A percentile compares a stretch with the other conserved stretches of the same genome.
Conservation (phyloP, 2,329 filamentous ascomycete genomes). For the Aspergillus novoparasiticus region DNA sequence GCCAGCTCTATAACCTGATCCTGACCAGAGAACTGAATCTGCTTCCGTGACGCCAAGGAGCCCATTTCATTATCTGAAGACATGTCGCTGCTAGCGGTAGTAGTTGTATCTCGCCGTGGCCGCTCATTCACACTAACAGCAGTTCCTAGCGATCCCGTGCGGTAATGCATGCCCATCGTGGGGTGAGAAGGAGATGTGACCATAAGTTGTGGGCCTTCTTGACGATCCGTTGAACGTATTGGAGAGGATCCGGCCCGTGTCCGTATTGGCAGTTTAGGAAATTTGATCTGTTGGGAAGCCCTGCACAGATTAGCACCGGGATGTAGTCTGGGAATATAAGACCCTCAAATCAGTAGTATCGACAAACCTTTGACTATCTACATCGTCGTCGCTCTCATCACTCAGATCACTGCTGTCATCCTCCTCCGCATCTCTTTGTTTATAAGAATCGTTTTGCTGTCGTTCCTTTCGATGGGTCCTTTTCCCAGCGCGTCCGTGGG, state of each 20-base stretch:
- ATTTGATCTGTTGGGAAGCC: constrained; percentile 88
- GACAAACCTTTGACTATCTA: constrained; percentile 46
- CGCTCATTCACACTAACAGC: constrained; percentile 57
- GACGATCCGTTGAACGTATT: constrained; percentile 58
- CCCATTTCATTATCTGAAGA: constrained; percentile 67
- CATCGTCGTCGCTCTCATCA: constrained; percentile 67
- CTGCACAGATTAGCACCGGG: constrained; percentile 40
- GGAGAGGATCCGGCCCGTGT: constrained; percentile 87
- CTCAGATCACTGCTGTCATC: constrained; percentile 69
- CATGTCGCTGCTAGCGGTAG: constrained; percentile 67
- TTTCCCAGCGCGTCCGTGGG: constrained; percentile 32
- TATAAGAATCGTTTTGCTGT: constrained; percentile 53
- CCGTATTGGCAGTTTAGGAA: constrained; percentile 91
- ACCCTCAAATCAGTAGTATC: background rate
- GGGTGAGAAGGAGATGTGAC: constrained; percentile 59
- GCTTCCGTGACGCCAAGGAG: constrained; percentile 54
- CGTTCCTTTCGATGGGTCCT: constrained; percentile 39
- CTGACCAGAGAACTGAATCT: constrained; percentile 50
- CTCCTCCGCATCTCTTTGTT: constrained; percentile 59
- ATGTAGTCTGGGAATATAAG: background rate
- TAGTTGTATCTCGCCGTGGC: constrained; percentile 63
- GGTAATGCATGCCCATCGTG: constrained; percentile 48
- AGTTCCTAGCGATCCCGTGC: constrained; percentile 59
- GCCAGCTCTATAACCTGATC: constrained; percentile 40
- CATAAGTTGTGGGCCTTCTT: constrained; percentile 52